Conservation (phyloP, 208 protist species). For the Naegleria lovaniensis region DNA sequence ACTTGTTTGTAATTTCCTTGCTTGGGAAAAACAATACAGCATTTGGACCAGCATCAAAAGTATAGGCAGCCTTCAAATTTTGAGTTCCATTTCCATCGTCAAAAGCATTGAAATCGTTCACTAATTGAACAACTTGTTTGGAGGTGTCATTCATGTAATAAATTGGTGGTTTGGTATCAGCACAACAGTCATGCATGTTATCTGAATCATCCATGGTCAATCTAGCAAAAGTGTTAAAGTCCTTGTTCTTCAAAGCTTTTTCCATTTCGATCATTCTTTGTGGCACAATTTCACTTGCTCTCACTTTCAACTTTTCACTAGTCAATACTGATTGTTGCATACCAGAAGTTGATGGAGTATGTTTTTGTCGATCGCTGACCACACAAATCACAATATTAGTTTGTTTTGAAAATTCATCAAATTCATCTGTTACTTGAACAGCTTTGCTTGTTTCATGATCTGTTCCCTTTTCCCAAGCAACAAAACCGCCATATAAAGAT, state of each 20-base stretch:
- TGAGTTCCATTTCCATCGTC: constrained; percentile 24
- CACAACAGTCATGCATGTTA: constrained; percentile 93
- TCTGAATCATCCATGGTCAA: constrained; percentile 90
- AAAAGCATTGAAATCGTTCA: constrained; percentile 75
- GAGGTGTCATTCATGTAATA: constrained; percentile 96
- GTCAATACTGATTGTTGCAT: constrained; percentile 92
- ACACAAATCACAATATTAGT: constrained; percentile 78
- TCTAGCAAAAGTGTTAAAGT: constrained; percentile 89
- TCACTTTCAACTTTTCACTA: constrained; percentile 71
- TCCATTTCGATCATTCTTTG: constrained; percentile 78
- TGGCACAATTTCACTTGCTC: constrained; percentile 68
- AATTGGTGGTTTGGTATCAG: constrained; percentile 92
- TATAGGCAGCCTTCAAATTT: constrained; percentile 86
- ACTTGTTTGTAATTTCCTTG: constrained; percentile 65
- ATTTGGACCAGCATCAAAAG: constrained; percentile 98
- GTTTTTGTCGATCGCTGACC: constrained; percentile 85
- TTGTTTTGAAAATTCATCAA: constrained; percentile 78
- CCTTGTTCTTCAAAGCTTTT: constrained; percentile 71
- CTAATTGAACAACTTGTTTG: constrained; percentile 83
- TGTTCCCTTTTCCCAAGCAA: constrained; percentile 90
- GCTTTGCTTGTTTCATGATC: constrained; percentile 58
- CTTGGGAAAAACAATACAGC: constrained; percentile 89
- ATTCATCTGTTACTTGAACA: constrained; percentile 56
- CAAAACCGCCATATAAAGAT: constrained; percentile 93
- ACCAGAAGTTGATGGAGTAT: constrained; percentile 83